Percentiles rank a stretch among this genome's conserved stretches.
Conservation (phyloP, 2,329 filamentous ascomycete species). For the Hypoxylon sp. region DNA sequence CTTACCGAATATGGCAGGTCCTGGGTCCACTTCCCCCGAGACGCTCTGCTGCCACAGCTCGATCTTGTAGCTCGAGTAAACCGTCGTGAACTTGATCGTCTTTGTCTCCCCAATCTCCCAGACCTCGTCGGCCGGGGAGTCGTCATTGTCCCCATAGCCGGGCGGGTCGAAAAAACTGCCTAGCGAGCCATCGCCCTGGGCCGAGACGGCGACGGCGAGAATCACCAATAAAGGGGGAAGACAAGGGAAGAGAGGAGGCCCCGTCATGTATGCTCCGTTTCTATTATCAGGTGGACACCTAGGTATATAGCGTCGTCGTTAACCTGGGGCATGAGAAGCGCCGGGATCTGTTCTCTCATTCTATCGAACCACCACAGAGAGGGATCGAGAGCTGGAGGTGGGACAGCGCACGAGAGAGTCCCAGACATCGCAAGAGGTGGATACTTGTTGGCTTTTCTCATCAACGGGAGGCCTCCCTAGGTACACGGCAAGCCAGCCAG, state of each 20-base stretch:
- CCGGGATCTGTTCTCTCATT: too few relatives aligned
- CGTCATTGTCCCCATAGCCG: neutral
- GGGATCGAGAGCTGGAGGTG: too few relatives aligned
- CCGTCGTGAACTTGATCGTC: slow-evolving; percentile 37
- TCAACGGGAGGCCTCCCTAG: too few relatives aligned
- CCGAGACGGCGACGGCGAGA: neutral
- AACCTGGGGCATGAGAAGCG: too few relatives aligned
- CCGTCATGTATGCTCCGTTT: too few relatives aligned
- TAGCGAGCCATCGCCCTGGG: slow-evolving; percentile 10
- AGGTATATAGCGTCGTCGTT: too few relatives aligned
- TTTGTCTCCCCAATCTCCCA: slow-evolving; percentile 20
- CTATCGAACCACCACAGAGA: too few relatives aligned
- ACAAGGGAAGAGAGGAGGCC: neutral
- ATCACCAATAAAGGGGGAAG: neutral
- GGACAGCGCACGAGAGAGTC: too few relatives aligned
- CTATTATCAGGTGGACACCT: too few relatives aligned
- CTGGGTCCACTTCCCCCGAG: slow-evolving; percentile 5
- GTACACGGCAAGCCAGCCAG: too few relatives aligned
- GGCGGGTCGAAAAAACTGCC: slow-evolving; percentile 30
- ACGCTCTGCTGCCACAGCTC: slow-evolving; percentile 38
- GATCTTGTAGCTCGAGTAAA: slow-evolving; percentile 37
- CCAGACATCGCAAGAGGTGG: too few relatives aligned
- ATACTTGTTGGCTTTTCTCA: too few relatives aligned
- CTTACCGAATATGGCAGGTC: slow-evolving; percentile 31
- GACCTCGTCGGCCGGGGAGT: slow-evolving; percentile 20